Evolutionary conservation across 257 asterid genomes (phyloP), one percentile per base, ranked within the genome.

Genomic region (Scutellaria galericulata): DNA sequence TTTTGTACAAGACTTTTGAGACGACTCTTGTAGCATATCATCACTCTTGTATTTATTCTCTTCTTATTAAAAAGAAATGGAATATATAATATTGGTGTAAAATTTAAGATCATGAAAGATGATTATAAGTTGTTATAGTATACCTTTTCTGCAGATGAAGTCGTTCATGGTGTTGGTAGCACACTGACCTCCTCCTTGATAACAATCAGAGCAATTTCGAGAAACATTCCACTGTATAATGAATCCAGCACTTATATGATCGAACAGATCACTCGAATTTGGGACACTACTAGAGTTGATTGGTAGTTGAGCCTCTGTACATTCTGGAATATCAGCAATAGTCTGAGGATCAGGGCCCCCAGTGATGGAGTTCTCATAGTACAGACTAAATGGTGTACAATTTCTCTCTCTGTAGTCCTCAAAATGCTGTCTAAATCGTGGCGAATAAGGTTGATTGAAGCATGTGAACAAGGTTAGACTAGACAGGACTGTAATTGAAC

Each of bases 181-280:
- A 63, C 87, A 83, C 78, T 73, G 79, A 18, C 86, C 83, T 70
- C 88, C 90, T 27, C 64, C 44, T 0, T 7, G 9, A 40, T 66
- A 57, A 48, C 90, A 86, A 6, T 2, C 18, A 79, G 0, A 14
- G 66, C 89, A 86, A 6, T 9, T 62, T 5, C 50, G 57, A 12
- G 84, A 74, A 27, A 86, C 57, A 72, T 63, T 15, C 86, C 84
- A 85, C 73, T 82, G 76, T 1, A 89, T 22, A 2, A 11, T 35
- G 61, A 66, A 82, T 2, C 52, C 77, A 64, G 74, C 5, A 9
- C 71, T 55, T 46, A 84, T 22, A 65, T 35, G 0, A 2, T 54
- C 2, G 37, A 76, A 69, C 64, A 79, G 22, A 1, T 10, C 73
- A 51, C 3, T 8, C 12, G 58, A 27, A 63, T 45, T 15, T 2